Evolutionary conservation across 108 stramenopile genomes (phyloP), one percentile per base, ranked within the genome.

Genomic region (Nitzschia sp.): DNA sequence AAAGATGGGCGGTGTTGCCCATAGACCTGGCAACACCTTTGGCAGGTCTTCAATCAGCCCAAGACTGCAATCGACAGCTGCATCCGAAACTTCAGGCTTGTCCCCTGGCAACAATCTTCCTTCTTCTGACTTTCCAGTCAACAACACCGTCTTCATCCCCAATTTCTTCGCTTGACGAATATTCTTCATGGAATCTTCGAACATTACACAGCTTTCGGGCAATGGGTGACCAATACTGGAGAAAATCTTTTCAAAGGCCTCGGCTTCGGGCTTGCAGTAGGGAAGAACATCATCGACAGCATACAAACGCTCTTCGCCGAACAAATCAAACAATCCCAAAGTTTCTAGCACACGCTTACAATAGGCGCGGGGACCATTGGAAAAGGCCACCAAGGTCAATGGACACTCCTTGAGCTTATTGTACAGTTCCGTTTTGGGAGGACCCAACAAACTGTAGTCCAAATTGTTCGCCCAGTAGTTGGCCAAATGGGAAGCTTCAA

Each of bases 141-240:
- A 70, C 48, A 91, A 70, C 42, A 91, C 73, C 0, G 89, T 90
- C 55, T 78, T 79, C 86, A 94, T 86, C 7, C 92, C 92, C 46
- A 90, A 54, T 21, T 72, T 64, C 57, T 88, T 88, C 14, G 88
- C 88, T 11, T 63, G 71, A 14, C 83, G 75, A 17, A 94, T 76
- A 69, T 94, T 94, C 77, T 94, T 94, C 92, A 94, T 91, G 2
- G 77, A 80, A 58, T 94, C 92, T 72, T 94, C 92, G 12, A 94
- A 76, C 88, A 94, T 91, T 53, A 94, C 71, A 60, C 84, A 85
- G 26, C 81, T 70, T 46, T 76, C 76, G 5, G 90, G 81, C 29
- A 9, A 11, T 9, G 55, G 57, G 34, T 43, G 34, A 22, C 80
- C 80, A 9, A 94, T 63, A 29, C 50, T 52, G 10, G 75, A 51